Evolutionary conservation across 176 grass and related monocot genomes (phyloP).

Genomic region (Phragmites australis): DNA sequence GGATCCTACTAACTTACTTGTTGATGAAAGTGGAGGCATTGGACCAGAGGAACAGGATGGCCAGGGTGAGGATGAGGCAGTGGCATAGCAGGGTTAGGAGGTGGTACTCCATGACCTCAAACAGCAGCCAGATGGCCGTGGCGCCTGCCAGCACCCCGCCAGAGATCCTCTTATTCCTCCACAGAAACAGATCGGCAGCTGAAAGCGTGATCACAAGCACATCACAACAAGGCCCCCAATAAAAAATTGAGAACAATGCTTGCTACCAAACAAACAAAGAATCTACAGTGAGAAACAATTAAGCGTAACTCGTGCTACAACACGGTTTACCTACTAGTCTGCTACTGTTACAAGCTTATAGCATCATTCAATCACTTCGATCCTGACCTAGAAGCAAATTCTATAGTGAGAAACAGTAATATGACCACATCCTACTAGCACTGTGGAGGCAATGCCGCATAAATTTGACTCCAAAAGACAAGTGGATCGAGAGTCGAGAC

Average conservation of each 20-base stretch:
- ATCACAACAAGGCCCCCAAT: not conserved
- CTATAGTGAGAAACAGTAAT: not conserved
- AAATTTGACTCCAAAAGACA: not conserved
- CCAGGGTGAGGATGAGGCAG: conserved; percentile 62
- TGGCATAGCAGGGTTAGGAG: conserved; percentile 69
- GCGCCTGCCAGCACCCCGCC: conserved; percentile 55
- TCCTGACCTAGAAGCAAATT: not conserved
- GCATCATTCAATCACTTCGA: not conserved
- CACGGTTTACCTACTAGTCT: not conserved
- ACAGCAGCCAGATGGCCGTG: conserved; percentile 81
- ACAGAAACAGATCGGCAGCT: conserved; percentile 95
- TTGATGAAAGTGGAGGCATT: conserved; percentile 73
- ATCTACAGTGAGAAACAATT: not conserved
- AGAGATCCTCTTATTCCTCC: conserved; percentile 95
- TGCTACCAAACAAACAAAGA: conserved; percentile 20
- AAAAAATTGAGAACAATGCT: conserved; percentile 15
- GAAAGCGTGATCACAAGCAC: conserved; percentile 23
- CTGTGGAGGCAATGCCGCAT: not conserved
- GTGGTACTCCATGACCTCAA: conserved; percentile 87
- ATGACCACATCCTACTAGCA: not conserved
- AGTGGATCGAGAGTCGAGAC: not conserved
- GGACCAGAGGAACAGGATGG: conserved; percentile 82
- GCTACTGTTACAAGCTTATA: not conserved
- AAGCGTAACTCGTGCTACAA: not conserved
- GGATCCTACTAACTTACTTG: conserved; percentile 79